Conservation (phyloP, 2,329 filamentous ascomycete species). For the Colletotrichum chrysophilum region DNA sequence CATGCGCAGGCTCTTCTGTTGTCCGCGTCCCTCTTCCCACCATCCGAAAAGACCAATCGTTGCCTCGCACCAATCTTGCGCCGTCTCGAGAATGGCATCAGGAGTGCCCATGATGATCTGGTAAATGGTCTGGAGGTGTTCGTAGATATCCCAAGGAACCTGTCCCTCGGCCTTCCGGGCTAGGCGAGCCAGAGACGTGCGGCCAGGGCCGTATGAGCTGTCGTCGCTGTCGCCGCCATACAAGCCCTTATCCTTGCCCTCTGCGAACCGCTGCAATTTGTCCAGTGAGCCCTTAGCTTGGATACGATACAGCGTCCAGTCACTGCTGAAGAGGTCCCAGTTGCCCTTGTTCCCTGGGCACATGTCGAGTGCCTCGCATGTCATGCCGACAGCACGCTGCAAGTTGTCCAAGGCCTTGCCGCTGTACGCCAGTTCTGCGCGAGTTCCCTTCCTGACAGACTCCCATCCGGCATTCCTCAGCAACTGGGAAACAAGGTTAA, state of each 20-base stretch:
- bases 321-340: constrained; percentile 83
- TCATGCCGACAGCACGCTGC: constrained; percentile 71
- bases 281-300: constrained; percentile 72
- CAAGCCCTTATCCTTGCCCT: constrained; percentile 65
- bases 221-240: constrained; percentile 31
- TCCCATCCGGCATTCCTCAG: constrained; percentile 81
- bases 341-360: constrained; percentile 74
- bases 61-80: constrained; percentile 93
- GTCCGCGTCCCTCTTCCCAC: constrained; percentile 83
- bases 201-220: constrained; percentile 38
- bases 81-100: constrained; percentile 75
- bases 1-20: constrained; percentile 43
- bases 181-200: constrained; percentile 66
- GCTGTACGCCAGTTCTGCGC: constrained; percentile 71
- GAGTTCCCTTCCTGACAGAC: constrained; percentile 71
- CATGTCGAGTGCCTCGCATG: constrained; percentile 71
- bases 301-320: constrained; percentile 86
- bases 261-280: constrained; percentile 78
- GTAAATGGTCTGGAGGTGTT: constrained; percentile 82
- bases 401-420: constrained; percentile 81
- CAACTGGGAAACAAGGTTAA: constrained; percentile 69
- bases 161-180: constrained; percentile 81
- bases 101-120: constrained; percentile 79
- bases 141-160: constrained; percentile 89
- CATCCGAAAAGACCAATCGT: constrained; percentile 83